A percentile compares a stretch with the other conserved stretches of the same genome.
phyloP scores from a whole-genome alignment of 208 protist species.

The Leishmania arabica region DNA sequence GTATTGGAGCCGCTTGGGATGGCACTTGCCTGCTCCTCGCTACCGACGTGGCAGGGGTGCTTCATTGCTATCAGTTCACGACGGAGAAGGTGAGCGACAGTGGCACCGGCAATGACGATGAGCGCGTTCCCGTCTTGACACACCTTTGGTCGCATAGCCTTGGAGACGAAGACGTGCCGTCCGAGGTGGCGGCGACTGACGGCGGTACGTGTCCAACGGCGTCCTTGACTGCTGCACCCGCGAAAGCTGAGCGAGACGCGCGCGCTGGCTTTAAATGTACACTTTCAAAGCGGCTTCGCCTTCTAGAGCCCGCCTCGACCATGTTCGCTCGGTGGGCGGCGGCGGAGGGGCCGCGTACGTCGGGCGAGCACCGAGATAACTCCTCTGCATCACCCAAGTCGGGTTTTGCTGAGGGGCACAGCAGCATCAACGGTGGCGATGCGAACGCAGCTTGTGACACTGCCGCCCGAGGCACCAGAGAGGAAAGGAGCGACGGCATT shows the following conservation, averaged over 20 bases:
- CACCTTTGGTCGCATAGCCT: slow-evolving; percentile 16
- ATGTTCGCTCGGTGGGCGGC: neutral
- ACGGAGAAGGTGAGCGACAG: neutral
- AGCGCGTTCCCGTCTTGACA: neutral
- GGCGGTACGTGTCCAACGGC: neutral
- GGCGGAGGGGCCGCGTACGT: neutral
- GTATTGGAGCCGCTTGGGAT: neutral
- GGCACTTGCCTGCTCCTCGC: slow-evolving; percentile 11
- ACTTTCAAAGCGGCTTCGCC: slow-evolving; percentile 19
- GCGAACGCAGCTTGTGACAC: too few relatives aligned
- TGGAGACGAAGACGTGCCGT: neutral
- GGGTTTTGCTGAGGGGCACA: neutral
- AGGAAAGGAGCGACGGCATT: neutral
- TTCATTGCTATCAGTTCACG: slow-evolving; percentile 30
- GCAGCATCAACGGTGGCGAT: neutral
- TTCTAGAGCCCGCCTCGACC: neutral
- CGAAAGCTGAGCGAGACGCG: neutral
- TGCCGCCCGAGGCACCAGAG: neutral
- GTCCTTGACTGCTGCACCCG: neutral
- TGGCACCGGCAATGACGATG: neutral
- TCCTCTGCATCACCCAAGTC: neutral
- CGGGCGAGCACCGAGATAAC: neutral
- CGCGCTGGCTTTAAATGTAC: slow-evolving; percentile 19
- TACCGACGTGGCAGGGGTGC: slow-evolving; percentile 12
- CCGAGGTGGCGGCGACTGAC: neutral